These are phyloP conservation scores for Fusarium gaditjirri DNA, from an alignment of 2,329 filamentous ascomycete genomes.

Conservation along the genomic window DNA sequence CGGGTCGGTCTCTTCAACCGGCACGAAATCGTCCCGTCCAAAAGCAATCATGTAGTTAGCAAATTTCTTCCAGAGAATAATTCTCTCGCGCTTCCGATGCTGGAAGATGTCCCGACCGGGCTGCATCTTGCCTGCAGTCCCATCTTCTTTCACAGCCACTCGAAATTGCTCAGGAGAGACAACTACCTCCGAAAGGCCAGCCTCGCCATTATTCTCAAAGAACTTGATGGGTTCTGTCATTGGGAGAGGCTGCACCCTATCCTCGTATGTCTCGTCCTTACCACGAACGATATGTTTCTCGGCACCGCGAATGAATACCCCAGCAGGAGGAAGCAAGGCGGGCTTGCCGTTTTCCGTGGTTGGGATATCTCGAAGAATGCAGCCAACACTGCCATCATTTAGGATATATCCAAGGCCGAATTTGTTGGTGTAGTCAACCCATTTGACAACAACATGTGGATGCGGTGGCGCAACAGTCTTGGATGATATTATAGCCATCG, in stretches of 20 bases:
- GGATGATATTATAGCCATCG: slow-evolving; percentile 68
- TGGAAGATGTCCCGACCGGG: slow-evolving; percentile 73
- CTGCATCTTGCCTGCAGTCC: slow-evolving; percentile 69
- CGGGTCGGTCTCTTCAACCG: slow-evolving; percentile 58
- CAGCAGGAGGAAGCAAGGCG: slow-evolving; percentile 72
- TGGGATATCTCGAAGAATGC: slow-evolving; percentile 68
- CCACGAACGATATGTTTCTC: slow-evolving; percentile 75
- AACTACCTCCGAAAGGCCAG: slow-evolving; percentile 70
- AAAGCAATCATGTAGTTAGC: slow-evolving; percentile 80
- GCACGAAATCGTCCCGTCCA: slow-evolving; percentile 73
- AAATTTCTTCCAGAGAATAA: slow-evolving; percentile 78
- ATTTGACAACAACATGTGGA: slow-evolving; percentile 77
- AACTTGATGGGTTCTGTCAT: slow-evolving; percentile 74
- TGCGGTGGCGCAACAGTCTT: slow-evolving; percentile 65
- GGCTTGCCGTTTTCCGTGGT: slow-evolving; percentile 61
- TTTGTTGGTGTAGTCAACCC: slow-evolving; percentile 91
- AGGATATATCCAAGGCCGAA: slow-evolving; percentile 87
- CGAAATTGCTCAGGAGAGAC: slow-evolving; percentile 72
- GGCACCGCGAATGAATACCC: slow-evolving; percentile 76
- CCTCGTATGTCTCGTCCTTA: slow-evolving; percentile 64
- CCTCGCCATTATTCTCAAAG: slow-evolving; percentile 75
- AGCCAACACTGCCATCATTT: slow-evolving; percentile 83
- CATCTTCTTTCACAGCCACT: slow-evolving; percentile 64
- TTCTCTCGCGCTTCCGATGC: slow-evolving; percentile 72
- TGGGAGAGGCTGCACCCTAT: slow-evolving; percentile 71